Base-by-base conservation (phyloP, 1,284 basidiomycete genomes). In the Vanrija humicola region DNA sequence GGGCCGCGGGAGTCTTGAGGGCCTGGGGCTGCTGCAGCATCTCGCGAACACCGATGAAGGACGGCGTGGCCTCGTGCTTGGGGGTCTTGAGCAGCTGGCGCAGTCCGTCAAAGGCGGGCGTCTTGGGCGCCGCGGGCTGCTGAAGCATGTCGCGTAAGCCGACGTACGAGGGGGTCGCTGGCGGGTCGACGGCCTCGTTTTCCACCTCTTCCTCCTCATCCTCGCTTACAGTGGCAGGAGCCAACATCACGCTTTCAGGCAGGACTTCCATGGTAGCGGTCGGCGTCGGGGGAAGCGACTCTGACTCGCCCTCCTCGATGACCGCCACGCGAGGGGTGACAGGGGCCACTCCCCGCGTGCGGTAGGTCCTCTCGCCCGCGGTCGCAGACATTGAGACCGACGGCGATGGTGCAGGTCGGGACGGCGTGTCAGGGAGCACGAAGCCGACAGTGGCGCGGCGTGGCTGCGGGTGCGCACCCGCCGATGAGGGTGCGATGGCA, bases 401-500 rank as follows among this genome's bases (percentile, higher is more conserved):
- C 1, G 19, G 28, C 18, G 7, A 16, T 18, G 38, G 19, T 2
- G 5, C n/a, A 5, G 39, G 12, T 6, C 50, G 46, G 8, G 50
- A 51, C 2, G 72, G 72, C 3, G 70, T 74, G 3, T 57, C 50
- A 6, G 71, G 69, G 7, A 69, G 50, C 5, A 39, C 63, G 39
- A 72, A 69, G 10, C 66, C 68, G 18, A 72, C 65, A 0, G 69
- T 71, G 1, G 67, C 65, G 26, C 72, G 46, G 42, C 69, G 56
- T 0, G 6, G 38, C 16, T 1, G 15, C 26, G 7, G 19, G 29
- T 10, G 12, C 6, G n/a, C 23, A 38, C 39, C 10, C 19, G 12
- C 26, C 9, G 39, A 21, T 21, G 43, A 6, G n/a, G 43, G n/a
- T 15, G 26, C 50, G 34, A 15, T 15, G 34, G 34, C 34, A 15